Evolutionary conservation across 202 grass and related monocot species (phyloP).

Genomic region (Elaeis oleifera): DNA sequence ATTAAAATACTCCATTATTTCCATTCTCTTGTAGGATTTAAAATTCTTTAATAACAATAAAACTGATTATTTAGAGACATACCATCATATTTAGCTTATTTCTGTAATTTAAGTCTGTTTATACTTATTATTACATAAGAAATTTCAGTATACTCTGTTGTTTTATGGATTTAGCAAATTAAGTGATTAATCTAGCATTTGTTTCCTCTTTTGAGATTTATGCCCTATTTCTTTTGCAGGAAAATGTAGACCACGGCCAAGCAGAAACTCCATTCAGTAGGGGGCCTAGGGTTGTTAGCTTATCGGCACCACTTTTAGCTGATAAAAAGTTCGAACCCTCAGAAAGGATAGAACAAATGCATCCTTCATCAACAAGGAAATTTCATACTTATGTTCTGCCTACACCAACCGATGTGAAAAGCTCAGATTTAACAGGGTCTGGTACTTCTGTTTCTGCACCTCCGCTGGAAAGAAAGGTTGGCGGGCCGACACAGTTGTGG

Average conservation of each 20-base stretch:
- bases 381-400: constrained; percentile 75
- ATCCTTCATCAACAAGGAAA: constrained; percentile 61
- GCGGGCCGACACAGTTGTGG: constrained; percentile 22
- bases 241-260: constrained; percentile 46
- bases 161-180: too few species aligned
- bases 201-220: background rate
- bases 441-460: constrained; percentile 33
- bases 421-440: constrained; percentile 35
- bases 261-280: constrained; percentile 31
- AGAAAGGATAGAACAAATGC: constrained; percentile 52
- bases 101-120: too few species aligned
- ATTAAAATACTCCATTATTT: too few species aligned
- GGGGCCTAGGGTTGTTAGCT: constrained; percentile 43
- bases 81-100: too few species aligned
- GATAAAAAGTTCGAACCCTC: constrained; percentile 52
- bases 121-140: too few species aligned
- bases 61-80: too few species aligned
- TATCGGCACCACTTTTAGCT: constrained; percentile 69
- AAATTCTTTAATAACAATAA: too few species aligned
- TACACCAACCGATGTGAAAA: constrained; percentile 54
- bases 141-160: too few species aligned
- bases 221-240: constrained; percentile 32
- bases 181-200: too few species aligned
- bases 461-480: constrained; percentile 36
- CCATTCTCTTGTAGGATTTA: too few species aligned